These are phyloP conservation scores for Kwoniella dejecticola DNA, from an alignment of 768 basidiomycete genomes.

Conservation along the genomic window DNA sequence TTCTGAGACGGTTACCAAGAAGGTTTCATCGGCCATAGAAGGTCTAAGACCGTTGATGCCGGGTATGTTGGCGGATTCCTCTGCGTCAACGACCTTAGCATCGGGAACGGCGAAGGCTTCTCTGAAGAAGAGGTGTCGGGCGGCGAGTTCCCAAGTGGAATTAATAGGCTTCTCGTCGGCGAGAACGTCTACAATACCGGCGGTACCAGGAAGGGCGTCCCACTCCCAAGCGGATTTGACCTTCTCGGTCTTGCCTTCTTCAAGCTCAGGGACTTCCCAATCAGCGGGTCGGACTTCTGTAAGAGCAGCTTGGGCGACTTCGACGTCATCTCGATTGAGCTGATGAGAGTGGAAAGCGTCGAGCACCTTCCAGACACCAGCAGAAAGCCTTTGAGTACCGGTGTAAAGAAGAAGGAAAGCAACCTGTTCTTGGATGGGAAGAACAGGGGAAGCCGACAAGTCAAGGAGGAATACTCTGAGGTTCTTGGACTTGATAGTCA, in stretches of 20 bases:
- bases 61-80: constrained; percentile 31
- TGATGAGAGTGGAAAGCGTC: constrained; percentile 54
- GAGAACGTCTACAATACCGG: constrained; percentile 63
- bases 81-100: constrained; percentile 39
- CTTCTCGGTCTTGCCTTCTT: constrained; percentile 52
- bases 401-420: constrained; percentile 79
- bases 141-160: constrained; percentile 62
- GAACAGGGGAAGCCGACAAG: constrained; percentile 56
- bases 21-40: constrained; percentile 83
- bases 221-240: constrained; percentile 53
- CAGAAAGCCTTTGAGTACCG: constrained; percentile 57
- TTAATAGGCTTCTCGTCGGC: constrained; percentile 71
- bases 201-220: constrained; percentile 64
- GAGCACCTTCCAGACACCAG: constrained; percentile 56
- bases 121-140: constrained; percentile 76
- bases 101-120: constrained; percentile 68
- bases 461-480: constrained; percentile 57
- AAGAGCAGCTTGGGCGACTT: constrained; percentile 69
- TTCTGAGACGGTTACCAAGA: constrained; percentile 87
- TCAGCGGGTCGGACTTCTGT: constrained; percentile 62
- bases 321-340: constrained; percentile 61
- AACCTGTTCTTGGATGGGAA: constrained; percentile 65
- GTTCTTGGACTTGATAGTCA: constrained; percentile 61
- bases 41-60: constrained; percentile 77
- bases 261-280: constrained; percentile 51